Conservation (phyloP, 371 early-diverging fungal genomes). For the Lichtheimia hyalospora region DNA sequence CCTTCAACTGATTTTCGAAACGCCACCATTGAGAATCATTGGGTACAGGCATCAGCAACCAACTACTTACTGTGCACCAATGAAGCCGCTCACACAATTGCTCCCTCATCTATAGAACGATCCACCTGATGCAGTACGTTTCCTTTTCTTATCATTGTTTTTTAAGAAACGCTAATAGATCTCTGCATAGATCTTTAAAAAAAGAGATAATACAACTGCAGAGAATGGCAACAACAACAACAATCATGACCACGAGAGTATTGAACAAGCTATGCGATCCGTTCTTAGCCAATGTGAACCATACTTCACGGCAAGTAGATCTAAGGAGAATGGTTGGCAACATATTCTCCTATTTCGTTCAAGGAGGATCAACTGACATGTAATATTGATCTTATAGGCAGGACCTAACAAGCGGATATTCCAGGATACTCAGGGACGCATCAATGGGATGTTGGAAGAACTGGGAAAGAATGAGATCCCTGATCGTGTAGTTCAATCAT, state of each 20-base stretch:
- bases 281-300: conserved; percentile 10
- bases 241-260: neutral
- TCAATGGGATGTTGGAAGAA: conserved; percentile 13
- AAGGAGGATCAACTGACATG: neutral
- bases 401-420: conserved; percentile 22
- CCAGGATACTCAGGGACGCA: conserved; percentile 17
- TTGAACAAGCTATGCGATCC: conserved; percentile 1
- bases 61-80: neutral
- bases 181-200: conserved; percentile 18
- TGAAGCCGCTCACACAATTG: neutral
- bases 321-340: too few relatives aligned
- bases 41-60: conserved; percentile 12
- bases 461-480: conserved; percentile 7
- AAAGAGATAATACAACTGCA: conserved; percentile 2
- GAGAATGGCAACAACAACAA: conserved; percentile 1
- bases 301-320: conserved; percentile 8
- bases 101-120: conserved; percentile 16
- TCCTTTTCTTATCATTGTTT: neutral
- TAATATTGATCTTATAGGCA: neutral
- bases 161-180: neutral
- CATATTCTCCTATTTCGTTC: neutral
- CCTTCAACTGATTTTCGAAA: conserved; percentile 20
- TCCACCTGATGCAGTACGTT: conserved; percentile 21
- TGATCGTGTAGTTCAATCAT: conserved; percentile 9
- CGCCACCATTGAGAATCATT: conserved; percentile 21